These are phyloP conservation scores for Moricandia moricandioides DNA, from an alignment of 345 rosid species.

Conservation along the genomic window DNA sequence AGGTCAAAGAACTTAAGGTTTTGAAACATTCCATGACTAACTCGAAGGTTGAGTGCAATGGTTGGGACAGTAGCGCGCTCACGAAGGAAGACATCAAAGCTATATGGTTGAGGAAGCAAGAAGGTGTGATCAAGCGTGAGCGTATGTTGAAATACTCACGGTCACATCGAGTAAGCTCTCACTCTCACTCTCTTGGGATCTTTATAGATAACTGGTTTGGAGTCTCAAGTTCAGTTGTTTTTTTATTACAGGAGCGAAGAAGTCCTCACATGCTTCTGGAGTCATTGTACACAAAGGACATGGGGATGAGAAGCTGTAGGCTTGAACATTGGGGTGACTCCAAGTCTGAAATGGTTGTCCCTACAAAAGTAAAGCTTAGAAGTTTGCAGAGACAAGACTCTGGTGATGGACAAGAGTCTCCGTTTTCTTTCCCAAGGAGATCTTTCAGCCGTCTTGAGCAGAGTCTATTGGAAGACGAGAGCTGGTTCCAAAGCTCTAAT, in stretches of 20 bases:
- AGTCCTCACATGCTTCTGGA: constrained; percentile 46
- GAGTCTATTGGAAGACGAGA: constrained; percentile 38
- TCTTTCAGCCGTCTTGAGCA: constrained; percentile 53
- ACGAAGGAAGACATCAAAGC: constrained; percentile 63
- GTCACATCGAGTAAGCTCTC: constrained; percentile 58
- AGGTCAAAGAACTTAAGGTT: constrained; percentile 45
- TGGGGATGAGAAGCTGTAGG: constrained; percentile 38
- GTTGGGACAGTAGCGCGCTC: constrained; percentile 61
- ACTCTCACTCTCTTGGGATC: not conserved
- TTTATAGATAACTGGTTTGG: not conserved
- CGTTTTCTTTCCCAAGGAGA: constrained; percentile 59
- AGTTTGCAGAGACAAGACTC: constrained; percentile 40
- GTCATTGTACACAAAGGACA: constrained; percentile 39
- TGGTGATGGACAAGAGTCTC: constrained; percentile 45
- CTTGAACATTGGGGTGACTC: constrained; percentile 39
- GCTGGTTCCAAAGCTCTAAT: constrained; percentile 32
- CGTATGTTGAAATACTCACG: constrained; percentile 77
- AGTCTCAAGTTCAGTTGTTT: not conserved
- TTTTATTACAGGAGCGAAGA: constrained; percentile 57
- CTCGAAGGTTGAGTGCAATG: constrained; percentile 40
- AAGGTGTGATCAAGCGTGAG: constrained; percentile 59
- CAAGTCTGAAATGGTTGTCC: constrained; percentile 28
- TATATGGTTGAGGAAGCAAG: constrained; percentile 56
- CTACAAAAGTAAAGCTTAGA: constrained; percentile 36
- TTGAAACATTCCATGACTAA: not conserved